Percentiles rank a stretch among this genome's conserved stretches.
These are phyloP conservation scores for Chrysosphaeria jannelii DNA, from an alignment of 2,329 filamentous ascomycete species.

Conservation along the genomic window DNA sequence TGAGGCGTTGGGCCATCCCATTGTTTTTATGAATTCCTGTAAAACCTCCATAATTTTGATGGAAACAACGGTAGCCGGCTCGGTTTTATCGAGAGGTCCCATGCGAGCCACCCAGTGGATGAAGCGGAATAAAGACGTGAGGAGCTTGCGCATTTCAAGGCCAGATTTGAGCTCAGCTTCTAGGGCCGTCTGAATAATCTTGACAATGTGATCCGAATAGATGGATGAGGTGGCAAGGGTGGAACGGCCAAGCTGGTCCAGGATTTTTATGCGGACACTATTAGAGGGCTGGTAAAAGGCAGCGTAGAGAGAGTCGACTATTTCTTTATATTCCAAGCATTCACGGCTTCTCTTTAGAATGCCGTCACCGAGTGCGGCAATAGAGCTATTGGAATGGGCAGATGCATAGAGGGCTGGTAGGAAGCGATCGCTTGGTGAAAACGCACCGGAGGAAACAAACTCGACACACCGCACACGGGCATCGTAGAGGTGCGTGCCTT, in stretches of 20 bases:
- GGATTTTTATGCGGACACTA: slow-evolving; percentile 46
- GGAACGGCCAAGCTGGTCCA: slow-evolving; percentile 51
- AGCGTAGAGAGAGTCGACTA: slow-evolving; percentile 36
- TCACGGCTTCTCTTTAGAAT: slow-evolving; percentile 53
- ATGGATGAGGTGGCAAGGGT: slow-evolving; percentile 36
- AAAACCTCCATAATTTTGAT: slow-evolving; percentile 33
- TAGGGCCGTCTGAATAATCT: slow-evolving; percentile 37
- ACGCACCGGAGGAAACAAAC: slow-evolving; percentile 61
- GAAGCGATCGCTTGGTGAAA: slow-evolving; percentile 19
- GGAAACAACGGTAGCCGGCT: slow-evolving; percentile 20
- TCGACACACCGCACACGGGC: slow-evolving; percentile 38
- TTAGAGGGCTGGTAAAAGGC: slow-evolving; percentile 46
- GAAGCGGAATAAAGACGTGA: slow-evolving; percentile 59
- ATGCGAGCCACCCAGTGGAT: slow-evolving; percentile 64
- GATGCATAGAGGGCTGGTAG: slow-evolving; percentile 60
- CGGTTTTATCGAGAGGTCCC: slow-evolving; percentile 16
- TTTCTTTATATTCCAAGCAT: slow-evolving; percentile 34
- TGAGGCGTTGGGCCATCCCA: slow-evolving; percentile 54
- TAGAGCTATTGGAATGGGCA: slow-evolving; percentile 50
- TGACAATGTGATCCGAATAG: slow-evolving; percentile 35
- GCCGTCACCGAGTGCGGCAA: slow-evolving; percentile 67
- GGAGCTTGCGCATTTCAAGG: slow-evolving; percentile 49
- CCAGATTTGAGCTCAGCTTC: slow-evolving; percentile 11
- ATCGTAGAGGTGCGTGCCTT: slow-evolving; percentile 33
- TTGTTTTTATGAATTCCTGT: slow-evolving; percentile 40